A percentile compares a stretch with the other conserved stretches of the same genome.
phyloP scores from a whole-genome alignment of 192 early-diverging fungal genomes.

The Chytriomyces sp. region DNA sequence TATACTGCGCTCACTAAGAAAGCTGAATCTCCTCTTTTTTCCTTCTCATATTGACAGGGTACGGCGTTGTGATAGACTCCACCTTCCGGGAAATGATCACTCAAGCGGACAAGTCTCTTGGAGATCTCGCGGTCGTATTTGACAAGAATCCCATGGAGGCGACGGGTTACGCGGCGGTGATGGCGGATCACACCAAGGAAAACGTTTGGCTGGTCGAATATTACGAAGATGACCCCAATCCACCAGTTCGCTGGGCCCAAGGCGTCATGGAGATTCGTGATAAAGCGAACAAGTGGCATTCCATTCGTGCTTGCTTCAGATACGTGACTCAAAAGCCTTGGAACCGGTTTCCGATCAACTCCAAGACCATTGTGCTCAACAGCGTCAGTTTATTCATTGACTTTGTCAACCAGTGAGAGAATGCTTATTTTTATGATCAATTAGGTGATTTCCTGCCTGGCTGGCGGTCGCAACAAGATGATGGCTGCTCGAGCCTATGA shows the following conservation, averaged over 20 bases:
- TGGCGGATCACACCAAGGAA: slow-evolving; percentile 78
- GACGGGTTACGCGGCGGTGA: slow-evolving; percentile 76
- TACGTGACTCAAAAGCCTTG: slow-evolving; percentile 90
- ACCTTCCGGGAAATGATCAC: slow-evolving; percentile 74
- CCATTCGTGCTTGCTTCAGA: slow-evolving; percentile 84
- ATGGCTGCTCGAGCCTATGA: slow-evolving; percentile 87
- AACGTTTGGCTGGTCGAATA: slow-evolving; percentile 79
- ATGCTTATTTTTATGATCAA: not conserved
- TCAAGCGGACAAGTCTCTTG: slow-evolving; percentile 61
- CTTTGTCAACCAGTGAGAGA: not conserved
- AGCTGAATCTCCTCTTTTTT: slow-evolving; percentile 71
- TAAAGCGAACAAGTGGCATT: slow-evolving; percentile 68
- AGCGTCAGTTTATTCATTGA: slow-evolving; percentile 34
- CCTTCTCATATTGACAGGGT: no score
- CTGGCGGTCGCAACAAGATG: slow-evolving; percentile 89
- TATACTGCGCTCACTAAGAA: slow-evolving; percentile 34
- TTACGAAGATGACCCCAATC: slow-evolving; percentile 71
- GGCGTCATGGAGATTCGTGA: slow-evolving; percentile 74
- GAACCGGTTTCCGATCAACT: slow-evolving; percentile 78
- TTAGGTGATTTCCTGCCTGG: slow-evolving; percentile 77
- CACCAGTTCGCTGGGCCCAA: slow-evolving; percentile 78
- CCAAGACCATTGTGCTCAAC: slow-evolving; percentile 79
- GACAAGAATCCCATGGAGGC: slow-evolving; percentile 92
- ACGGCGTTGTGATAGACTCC: slow-evolving; percentile 75
- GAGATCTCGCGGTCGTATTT: slow-evolving; percentile 80